Evolutionary conservation across 1,284 basidiomycete genomes (phyloP).

Genomic region (Takashimella tepidaria): DNA sequence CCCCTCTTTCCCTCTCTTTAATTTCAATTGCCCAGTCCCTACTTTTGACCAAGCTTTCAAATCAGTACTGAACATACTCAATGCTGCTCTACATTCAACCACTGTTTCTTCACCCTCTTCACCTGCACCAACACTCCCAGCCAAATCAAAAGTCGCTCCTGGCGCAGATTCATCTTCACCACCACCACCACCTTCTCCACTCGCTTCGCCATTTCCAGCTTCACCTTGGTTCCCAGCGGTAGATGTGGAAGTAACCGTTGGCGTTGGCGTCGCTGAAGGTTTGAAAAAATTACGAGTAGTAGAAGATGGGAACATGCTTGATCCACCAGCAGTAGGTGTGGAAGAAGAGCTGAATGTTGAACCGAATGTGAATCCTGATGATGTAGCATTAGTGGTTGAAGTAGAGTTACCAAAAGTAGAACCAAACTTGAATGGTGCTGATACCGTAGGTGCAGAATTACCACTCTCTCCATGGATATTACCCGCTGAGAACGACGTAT

Average conservation of each 20-base stretch:
- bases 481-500: too few relatives aligned
- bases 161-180: conserved; percentile 10
- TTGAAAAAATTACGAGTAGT: background rate
- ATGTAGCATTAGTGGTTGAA: too few relatives aligned
- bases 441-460: too few relatives aligned
- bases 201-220: conserved; percentile 12
- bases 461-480: too few relatives aligned
- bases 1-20: conserved; percentile 34
- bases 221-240: conserved; percentile 8
- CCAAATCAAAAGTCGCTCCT: conserved; percentile 21
- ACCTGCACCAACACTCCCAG: conserved; percentile 37
- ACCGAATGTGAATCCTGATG: background rate
- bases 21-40: conserved; percentile 28
- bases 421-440: conserved; percentile 12
- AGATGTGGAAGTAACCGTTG: conserved; percentile 1
- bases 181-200: background rate
- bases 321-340: background rate
- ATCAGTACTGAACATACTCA: background rate
- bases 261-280: background rate
- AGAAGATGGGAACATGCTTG: background rate
- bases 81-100: conserved; percentile 44
- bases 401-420: conserved; percentile 1
- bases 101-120: conserved; percentile 75
- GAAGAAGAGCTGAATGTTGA: background rate
- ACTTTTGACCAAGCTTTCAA: background rate